Evolutionary conservation across 306 rosid species (phyloP), one percentile per base, ranked within the genome.

Genomic region (Pueraria montana): DNA sequence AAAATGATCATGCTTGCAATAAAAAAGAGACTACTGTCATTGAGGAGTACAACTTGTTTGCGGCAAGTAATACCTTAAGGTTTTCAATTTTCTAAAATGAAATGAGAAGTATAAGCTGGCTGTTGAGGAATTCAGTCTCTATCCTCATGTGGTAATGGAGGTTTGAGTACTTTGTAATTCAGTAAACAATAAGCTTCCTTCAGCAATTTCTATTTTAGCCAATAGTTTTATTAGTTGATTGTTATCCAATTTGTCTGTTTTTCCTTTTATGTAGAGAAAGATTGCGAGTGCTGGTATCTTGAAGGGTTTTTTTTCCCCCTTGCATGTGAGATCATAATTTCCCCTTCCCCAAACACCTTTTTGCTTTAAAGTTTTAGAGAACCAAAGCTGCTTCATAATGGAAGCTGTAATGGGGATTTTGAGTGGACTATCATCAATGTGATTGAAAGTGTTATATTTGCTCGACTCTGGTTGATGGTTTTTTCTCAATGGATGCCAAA

Each of bases 1-100:
- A 87, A 75, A 85, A 82, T 46, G 91, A 87, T 76, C 87, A 68
- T 5, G 80, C 84, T 17, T 83, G 87, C 89, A 87, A 70, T 84
- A 88, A 89, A 87, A 92, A 89, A 71, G 97, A 90, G 86, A 83
- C 90, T 27, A 80, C 87, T 64, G 74, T 78, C 59, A 77, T 91
- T 80, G 97, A 92, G 89, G 99, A 94, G 81, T 96, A 96, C 97
- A 94, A 87, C 89, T 89, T 96, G 87, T 96, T 96, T 89, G 97
- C 98, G 3, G 92, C 95, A 70, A 92, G 93, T 79, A 92, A 90
- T 18, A 90, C 89, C 77, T 50, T 91, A 80, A 86, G 89, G 86
- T 92, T 96, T 81, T 90, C 94, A 4, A 87, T 94, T 92, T 94
- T 94, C 89, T 90, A 80, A 88, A 84, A 84, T 79, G 88, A 80